Base-by-base conservation (phyloP, 2,329 filamentous ascomycete genomes). In the Claviceps paspali region DNA sequence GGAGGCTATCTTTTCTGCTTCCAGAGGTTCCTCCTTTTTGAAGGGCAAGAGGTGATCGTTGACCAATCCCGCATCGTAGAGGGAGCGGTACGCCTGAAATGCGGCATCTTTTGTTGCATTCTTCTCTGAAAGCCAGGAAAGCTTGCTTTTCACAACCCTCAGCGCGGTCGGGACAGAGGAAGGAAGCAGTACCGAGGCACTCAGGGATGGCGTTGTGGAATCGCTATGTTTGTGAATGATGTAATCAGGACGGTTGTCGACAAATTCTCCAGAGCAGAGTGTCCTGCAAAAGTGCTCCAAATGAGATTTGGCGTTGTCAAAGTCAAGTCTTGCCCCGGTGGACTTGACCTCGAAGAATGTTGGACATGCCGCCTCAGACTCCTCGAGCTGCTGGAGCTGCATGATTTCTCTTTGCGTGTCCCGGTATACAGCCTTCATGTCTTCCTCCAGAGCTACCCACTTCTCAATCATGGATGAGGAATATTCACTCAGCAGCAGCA, bases 51-150 rank as follows among this genome's bases (percentile, higher is more conserved):
- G 58, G 47, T 93, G 68, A 11, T 92, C 73, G 43, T 83, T 86
- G 1, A 96, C 57, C 5, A 95, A 61, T 0, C 80, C 79, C 19
- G 71, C 78, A 6, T 70, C 47, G 50, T 88, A 76, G 0, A 96
- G 63, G 5, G 64, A 65, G 17, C 72, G 58, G 50, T 87, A 94
- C 1, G 86, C 82, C 49, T 83, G 73, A 43, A 93, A 91, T 0
- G 84, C 81, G 1, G 80, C 84, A 54, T 95, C 88, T 50, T 81
- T 84, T 46, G 66, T 76, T 0, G 86, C 85, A 46, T 74, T 76
- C 40, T 66, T 71, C 49, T 91, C 79, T 0, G 76, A 82, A 9
- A 46, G 55, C 86, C 86, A 95, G n/a, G 53, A 33, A 0, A 29
- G 39, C 9, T 43, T 38, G 12, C 56, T 49, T 0, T 45, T 23